Evolutionary conservation across 2,329 filamentous ascomycete genomes (phyloP).

Genomic region (Parastagonospora nodorum): DNA sequence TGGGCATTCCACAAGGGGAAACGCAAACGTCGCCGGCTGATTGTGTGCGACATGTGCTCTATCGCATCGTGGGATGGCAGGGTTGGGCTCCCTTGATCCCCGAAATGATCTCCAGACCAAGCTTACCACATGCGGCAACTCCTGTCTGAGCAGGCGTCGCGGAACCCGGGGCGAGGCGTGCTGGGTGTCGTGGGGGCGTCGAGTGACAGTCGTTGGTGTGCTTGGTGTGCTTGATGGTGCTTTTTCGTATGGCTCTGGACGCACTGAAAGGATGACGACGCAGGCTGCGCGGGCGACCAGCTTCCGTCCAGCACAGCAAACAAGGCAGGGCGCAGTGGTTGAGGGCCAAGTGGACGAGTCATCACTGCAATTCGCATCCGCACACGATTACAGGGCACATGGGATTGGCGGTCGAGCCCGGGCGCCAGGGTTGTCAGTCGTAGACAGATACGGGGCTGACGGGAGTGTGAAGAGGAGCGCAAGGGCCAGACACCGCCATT

Average conservation of each 20-base stretch:
- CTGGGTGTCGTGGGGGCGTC: constrained; percentile 13
- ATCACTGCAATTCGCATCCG: constrained; percentile 23
- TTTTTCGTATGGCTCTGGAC: constrained; percentile 10
- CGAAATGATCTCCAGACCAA: constrained; percentile 32
- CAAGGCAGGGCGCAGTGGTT: constrained; percentile 13
- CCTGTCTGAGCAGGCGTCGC: constrained; percentile 22
- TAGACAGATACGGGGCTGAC: not conserved
- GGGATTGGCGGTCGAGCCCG: constrained; percentile 32
- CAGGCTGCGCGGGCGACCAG: constrained; percentile 6
- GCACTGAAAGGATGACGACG: constrained; percentile 8
- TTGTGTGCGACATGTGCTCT: not conserved
- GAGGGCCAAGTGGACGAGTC: constrained; percentile 32
- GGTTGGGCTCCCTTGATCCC: constrained; percentile 24
- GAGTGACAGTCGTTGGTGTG: no score
- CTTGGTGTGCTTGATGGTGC: no score
- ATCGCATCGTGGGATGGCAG: constrained; percentile 9
- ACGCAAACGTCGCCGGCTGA: constrained; percentile 24
- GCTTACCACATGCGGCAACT: constrained; percentile 23
- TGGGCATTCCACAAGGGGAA: constrained; percentile 20
- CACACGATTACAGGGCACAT: constrained; percentile 25
- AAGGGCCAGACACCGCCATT: constrained; percentile 17
- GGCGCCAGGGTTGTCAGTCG: constrained; percentile 25
- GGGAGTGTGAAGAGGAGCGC: constrained; percentile 2
- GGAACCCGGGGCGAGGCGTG: constrained; percentile 21
- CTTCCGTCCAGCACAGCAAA: not conserved